These are phyloP conservation scores for Penicillium hordei DNA, from an alignment of 2,329 filamentous ascomycete genomes.

Conservation along the genomic window DNA sequence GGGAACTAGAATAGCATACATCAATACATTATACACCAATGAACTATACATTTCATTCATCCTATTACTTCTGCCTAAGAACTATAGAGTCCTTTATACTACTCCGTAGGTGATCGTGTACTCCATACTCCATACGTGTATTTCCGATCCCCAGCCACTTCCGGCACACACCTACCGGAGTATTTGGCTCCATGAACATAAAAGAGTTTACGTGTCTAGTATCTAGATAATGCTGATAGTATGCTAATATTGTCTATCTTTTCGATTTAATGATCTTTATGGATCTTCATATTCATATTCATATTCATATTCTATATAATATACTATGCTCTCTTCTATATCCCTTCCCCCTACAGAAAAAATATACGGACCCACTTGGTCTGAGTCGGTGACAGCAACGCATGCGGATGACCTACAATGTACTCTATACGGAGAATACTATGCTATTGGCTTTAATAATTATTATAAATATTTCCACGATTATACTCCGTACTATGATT, in stretches of 20 bases:
- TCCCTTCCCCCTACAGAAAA: not conserved
- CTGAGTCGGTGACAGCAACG: not conserved
- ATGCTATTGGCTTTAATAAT: not conserved
- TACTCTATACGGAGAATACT: not conserved
- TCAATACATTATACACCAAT: not conserved
- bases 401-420: not conserved
- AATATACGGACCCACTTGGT: constrained; percentile 7
- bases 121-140: not conserved
- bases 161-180: constrained; percentile 1
- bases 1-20: not conserved
- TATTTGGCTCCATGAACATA: not conserved
- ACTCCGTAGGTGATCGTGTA: not conserved
- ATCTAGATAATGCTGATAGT: not conserved
- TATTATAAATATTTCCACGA: not conserved
- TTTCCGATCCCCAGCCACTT: constrained; percentile 10
- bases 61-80: not conserved
- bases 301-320: not conserved
- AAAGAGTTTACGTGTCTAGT: not conserved
- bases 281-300: no score
- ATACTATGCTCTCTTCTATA: not conserved
- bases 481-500: no score
- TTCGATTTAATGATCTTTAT: no score
- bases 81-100: not conserved
- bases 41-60: not conserved
- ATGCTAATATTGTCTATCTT: not conserved